phyloP scores from a whole-genome alignment of 2,329 filamentous ascomycete genomes.

The Trichoderma afroharzianum region DNA sequence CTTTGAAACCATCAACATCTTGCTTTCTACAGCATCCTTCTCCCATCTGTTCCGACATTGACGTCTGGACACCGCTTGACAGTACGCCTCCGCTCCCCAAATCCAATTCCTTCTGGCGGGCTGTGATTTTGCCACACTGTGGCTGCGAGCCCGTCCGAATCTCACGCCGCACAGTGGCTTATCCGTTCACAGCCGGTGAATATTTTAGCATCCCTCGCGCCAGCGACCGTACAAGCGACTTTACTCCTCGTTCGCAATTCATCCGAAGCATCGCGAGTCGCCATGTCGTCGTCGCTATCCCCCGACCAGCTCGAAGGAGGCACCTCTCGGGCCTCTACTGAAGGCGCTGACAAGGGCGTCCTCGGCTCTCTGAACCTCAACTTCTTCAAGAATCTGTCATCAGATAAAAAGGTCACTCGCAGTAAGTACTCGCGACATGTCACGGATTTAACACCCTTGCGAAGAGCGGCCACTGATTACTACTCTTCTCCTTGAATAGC shows the following conservation, averaged over 20 bases:
- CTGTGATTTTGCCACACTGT: constrained; percentile 11
- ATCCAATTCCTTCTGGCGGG: neutral
- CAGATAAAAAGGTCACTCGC: constrained; percentile 73
- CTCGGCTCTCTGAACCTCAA: constrained; percentile 39
- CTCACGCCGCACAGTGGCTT: constrained; percentile 14
- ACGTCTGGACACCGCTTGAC: neutral
- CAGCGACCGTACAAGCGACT: neutral
- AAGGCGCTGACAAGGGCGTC: constrained; percentile 37
- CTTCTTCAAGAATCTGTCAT: constrained; percentile 63
- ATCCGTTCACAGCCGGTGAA: neutral
- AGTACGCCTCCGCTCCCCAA: neutral
- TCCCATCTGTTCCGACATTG: neutral
- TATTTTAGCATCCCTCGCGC: constrained; percentile 12
- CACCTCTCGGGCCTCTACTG: constrained; percentile 26
- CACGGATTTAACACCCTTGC: neutral
- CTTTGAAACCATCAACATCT: neutral
- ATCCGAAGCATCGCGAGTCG: neutral
- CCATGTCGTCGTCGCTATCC: constrained; percentile 46
- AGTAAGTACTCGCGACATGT: constrained; percentile 43
- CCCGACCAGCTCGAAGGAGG: constrained; percentile 34
- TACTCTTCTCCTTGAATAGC: constrained; percentile 45
- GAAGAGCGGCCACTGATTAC: constrained; percentile 17
- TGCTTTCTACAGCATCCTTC: neutral
- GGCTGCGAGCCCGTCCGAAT: constrained; percentile 4
- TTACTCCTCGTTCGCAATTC: neutral